phyloP scores from a whole-genome alignment of 139 green algal species.

The Chlamydomonas eustigma region DNA sequence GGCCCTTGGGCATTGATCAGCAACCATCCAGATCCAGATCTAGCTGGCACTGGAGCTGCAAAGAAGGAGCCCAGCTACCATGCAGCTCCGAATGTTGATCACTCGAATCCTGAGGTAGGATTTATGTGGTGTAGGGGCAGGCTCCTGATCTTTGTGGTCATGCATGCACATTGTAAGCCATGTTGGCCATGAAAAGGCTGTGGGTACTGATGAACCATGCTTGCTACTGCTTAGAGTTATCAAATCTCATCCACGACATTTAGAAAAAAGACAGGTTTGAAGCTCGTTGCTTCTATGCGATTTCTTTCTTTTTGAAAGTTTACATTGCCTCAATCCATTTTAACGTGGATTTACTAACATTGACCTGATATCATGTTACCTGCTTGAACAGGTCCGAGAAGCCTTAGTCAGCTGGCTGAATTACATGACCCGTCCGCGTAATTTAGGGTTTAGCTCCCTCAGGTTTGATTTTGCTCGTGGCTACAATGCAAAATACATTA shows the following conservation, averaged over 20 bases:
- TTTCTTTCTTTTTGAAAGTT: no score
- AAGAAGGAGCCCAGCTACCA: constrained; percentile 10
- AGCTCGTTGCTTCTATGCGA: no score
- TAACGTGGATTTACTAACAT: no score
- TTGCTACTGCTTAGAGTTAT: neutral
- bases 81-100: constrained; percentile 26
- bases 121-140: neutral
- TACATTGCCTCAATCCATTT: no score
- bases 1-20: constrained; percentile 18
- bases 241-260: no score
- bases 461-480: constrained; percentile 29
- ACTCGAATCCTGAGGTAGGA: constrained; percentile 16
- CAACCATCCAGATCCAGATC: constrained; percentile 20
- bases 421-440: constrained; percentile 18
- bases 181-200: neutral
- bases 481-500: constrained; percentile 15
- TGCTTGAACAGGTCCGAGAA: constrained; percentile 15
- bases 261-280: no score
- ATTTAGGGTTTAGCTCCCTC: constrained; percentile 20
- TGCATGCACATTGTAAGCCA: no score
- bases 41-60: constrained; percentile 11
- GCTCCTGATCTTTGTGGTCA: no score
- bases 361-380: no score
- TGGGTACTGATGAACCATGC: neutral
- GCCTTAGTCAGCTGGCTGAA: constrained; percentile 21